Conservation (phyloP, 2,329 filamentous ascomycete species). For the Hymenoscyphus fraxineus region DNA sequence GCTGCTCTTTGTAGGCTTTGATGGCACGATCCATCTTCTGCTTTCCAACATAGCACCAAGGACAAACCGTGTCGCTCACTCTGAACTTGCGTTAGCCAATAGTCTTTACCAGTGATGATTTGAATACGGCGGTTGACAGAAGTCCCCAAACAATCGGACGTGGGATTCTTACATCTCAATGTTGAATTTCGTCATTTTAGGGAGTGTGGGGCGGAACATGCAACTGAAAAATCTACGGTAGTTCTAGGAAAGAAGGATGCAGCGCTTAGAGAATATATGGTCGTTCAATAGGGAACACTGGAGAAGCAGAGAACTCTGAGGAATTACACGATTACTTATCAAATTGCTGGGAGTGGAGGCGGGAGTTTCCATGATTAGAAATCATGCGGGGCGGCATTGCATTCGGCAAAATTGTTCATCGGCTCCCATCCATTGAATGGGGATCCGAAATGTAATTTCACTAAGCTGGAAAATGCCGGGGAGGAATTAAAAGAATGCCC, state of each 20-base stretch:
- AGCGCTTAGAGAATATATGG: constrained; percentile 1
- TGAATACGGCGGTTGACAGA: background rate
- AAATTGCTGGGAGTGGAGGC: background rate
- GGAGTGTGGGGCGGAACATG: constrained; percentile 25
- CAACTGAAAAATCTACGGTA: constrained; percentile 5
- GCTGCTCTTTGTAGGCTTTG: constrained; percentile 55
- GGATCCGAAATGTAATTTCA: background rate
- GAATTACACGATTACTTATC: constrained; percentile 22
- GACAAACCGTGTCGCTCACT: constrained; percentile 79
- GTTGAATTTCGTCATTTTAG: constrained; percentile 67
- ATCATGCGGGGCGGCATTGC: constrained; percentile 15
- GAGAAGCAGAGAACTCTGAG: constrained; percentile 1
- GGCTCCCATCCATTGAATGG: background rate
- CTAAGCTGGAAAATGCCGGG: background rate
- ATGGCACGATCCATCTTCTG: constrained; percentile 72
- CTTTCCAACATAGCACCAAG: constrained; percentile 77
- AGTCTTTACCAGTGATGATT: too few species aligned
- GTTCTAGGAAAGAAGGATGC: background rate
- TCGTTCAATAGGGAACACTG: background rate
- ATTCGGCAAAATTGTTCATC: background rate
- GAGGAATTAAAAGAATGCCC: background rate
- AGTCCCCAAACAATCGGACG: background rate
- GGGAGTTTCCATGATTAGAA: constrained; percentile 20
- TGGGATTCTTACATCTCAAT: constrained; percentile 54
- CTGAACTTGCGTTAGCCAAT: background rate